Conservation (phyloP, 768 basidiomycete genomes). For the Suillus subluteus region DNA sequence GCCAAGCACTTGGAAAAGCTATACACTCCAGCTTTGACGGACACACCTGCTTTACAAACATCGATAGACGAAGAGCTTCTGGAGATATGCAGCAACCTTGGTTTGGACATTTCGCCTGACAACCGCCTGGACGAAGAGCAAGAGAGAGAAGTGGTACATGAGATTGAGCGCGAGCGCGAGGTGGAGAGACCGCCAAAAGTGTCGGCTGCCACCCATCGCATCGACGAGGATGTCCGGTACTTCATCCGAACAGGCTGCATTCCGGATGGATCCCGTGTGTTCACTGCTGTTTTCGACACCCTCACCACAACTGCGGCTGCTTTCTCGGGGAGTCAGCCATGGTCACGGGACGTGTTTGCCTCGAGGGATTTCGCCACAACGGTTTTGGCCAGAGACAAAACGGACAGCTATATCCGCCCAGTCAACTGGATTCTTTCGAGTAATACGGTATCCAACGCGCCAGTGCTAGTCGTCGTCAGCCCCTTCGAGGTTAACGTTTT, state of each 20-base stretch:
- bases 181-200: conserved; percentile 18
- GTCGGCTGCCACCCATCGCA: conserved; percentile 16
- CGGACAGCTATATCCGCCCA: conserved; percentile 15
- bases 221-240: conserved; percentile 15
- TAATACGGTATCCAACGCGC: neutral
- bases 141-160: conserved; percentile 45
- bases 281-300: conserved; percentile 20
- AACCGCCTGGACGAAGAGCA: conserved; percentile 40
- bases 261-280: conserved; percentile 17
- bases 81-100: neutral
- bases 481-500: conserved; percentile 41
- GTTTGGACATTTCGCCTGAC: neutral
- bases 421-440: conserved; percentile 20
- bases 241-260: conserved; percentile 32
- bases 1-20: neutral
- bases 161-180: conserved; percentile 37
- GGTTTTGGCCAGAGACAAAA: neutral
- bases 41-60: neutral
- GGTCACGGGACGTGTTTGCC: conserved; percentile 13
- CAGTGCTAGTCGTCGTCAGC: conserved; percentile 41
- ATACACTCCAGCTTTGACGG: neutral
- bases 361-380: conserved; percentile 17
- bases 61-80: neutral
- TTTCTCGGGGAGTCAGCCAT: neutral
- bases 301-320: conserved; percentile 18